These are phyloP conservation scores for Cystoisospora suis DNA, from an alignment of 169 alveolate species.

Conservation along the genomic window DNA sequence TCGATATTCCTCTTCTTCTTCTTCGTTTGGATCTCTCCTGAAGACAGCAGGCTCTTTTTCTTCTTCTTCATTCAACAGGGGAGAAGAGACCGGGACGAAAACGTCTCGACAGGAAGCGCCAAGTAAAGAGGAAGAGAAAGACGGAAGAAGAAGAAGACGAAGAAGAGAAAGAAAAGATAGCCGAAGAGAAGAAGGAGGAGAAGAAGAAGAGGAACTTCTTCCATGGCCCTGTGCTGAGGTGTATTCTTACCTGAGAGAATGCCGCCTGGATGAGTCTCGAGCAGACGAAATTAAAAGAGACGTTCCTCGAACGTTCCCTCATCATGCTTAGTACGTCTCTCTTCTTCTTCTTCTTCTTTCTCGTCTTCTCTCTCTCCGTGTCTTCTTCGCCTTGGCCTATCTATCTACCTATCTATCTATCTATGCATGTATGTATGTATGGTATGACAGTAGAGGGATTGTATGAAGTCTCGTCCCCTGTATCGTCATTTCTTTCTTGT, in stretches of 20 bases:
- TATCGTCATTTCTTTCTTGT: too few relatives aligned
- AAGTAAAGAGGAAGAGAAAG: background rate
- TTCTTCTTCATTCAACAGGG: too few relatives aligned
- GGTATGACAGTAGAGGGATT: too few relatives aligned
- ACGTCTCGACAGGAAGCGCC: background rate
- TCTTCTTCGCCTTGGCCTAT: background rate
- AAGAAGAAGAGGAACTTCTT: background rate
- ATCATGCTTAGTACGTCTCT: constrained; percentile 13
- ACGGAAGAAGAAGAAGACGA: background rate
- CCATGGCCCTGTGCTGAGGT: constrained; percentile 1
- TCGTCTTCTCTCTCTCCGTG: background rate
- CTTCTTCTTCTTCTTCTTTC: background rate
- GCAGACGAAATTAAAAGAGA: constrained; percentile 48
- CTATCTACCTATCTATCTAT: background rate
- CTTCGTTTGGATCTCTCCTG: too few relatives aligned
- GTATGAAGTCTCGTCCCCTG: too few relatives aligned
- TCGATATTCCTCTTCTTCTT: too few relatives aligned
- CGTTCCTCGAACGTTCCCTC: constrained; percentile 51
- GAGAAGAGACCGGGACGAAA: too few relatives aligned
- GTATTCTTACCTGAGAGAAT: background rate
- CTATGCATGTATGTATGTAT: background rate
- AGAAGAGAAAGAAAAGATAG: background rate
- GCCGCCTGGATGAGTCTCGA: background rate
- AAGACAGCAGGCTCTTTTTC: too few relatives aligned
- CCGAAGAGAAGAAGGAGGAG: background rate